phyloP scores from a whole-genome alignment of 176 grass and related monocot species.

The Puccinellia tenuiflora region DNA sequence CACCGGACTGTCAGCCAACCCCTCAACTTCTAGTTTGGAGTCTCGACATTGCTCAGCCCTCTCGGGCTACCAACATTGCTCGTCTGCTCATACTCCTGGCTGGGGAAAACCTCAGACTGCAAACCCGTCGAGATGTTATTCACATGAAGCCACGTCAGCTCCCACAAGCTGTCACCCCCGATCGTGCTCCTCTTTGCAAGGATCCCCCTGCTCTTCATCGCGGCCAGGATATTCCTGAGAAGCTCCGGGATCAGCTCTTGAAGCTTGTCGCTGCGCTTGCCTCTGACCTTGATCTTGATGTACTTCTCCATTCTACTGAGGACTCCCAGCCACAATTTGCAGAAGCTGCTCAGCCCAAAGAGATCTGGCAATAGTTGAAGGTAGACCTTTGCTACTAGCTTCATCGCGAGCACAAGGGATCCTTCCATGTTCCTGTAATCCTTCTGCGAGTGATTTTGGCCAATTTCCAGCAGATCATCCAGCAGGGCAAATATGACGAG shows the following conservation, averaged over 20 bases:
- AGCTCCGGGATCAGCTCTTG: slow-evolving; percentile 85
- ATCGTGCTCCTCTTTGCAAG: slow-evolving; percentile 92
- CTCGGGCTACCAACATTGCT: slow-evolving; percentile 20
- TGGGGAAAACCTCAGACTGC: slow-evolving; percentile 68
- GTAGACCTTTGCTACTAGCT: slow-evolving; percentile 65
- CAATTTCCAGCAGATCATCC: slow-evolving; percentile 77
- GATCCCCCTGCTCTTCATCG: slow-evolving; percentile 86
- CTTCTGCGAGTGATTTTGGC: slow-evolving; percentile 80
- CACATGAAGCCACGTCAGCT: slow-evolving; percentile 88
- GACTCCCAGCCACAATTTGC: slow-evolving; percentile 88
- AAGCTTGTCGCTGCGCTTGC: slow-evolving; percentile 87
- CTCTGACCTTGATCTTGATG: slow-evolving; percentile 78
- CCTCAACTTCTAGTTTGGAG: neutral
- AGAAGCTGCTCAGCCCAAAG: slow-evolving; percentile 77
- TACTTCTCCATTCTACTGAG: slow-evolving; percentile 96
- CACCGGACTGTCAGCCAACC: neutral
- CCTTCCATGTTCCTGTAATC: slow-evolving; percentile 95
- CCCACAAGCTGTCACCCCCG: slow-evolving; percentile 92
- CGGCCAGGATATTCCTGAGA: slow-evolving; percentile 58
- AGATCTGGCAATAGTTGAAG: slow-evolving; percentile 73
- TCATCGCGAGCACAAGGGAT: slow-evolving; percentile 70
- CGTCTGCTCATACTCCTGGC: slow-evolving; percentile 60
- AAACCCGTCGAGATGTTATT: slow-evolving; percentile 75
- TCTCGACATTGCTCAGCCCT: slow-evolving; percentile 22
- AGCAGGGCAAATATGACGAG: slow-evolving; percentile 73